Conservation (phyloP, 208 protist genomes). For the Strigomonas galati region DNA sequence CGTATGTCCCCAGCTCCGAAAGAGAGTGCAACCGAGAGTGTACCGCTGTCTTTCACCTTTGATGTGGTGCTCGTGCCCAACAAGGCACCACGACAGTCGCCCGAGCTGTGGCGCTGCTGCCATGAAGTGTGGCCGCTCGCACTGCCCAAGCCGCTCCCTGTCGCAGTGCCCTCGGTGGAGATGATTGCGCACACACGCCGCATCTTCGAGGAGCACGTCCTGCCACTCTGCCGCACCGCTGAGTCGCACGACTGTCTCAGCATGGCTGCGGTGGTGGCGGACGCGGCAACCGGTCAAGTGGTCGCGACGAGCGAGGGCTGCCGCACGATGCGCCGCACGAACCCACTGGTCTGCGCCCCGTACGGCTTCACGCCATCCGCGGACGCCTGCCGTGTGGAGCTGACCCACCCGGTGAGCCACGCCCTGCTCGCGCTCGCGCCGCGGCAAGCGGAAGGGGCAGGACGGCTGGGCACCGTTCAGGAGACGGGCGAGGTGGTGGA, state of each 20-base stretch:
- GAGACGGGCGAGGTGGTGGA: not conserved
- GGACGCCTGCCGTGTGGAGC: slow-evolving; percentile 15
- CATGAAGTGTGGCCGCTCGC: slow-evolving; percentile 71
- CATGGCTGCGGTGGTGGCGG: slow-evolving; percentile 52
- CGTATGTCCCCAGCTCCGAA: too few species aligned
- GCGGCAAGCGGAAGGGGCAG: not conserved
- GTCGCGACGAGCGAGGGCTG: slow-evolving; percentile 47
- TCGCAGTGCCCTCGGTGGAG: slow-evolving; percentile 9
- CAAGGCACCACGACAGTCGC: slow-evolving; percentile 39
- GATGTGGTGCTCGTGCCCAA: slow-evolving; percentile 44
- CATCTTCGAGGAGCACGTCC: slow-evolving; percentile 23
- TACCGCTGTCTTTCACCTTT: slow-evolving; percentile 12
- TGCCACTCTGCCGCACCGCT: slow-evolving; percentile 22
- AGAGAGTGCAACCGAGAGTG: not conserved
- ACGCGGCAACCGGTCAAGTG: slow-evolving; percentile 30
- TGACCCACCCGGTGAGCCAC: slow-evolving; percentile 79
- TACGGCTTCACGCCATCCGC: slow-evolving; percentile 22
- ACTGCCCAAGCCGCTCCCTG: slow-evolving; percentile 48
- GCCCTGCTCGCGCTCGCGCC: slow-evolving; percentile 61
- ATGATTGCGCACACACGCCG: slow-evolving; percentile 15
- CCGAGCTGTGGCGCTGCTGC: slow-evolving; percentile 46
- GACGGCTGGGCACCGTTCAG: not conserved
- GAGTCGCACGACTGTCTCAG: slow-evolving; percentile 20
- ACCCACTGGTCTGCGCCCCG: slow-evolving; percentile 30
- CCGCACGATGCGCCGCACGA: slow-evolving; percentile 25